phyloP scores from a whole-genome alignment of 1,139 yeast species.

The Geotrichum candidum region DNA sequence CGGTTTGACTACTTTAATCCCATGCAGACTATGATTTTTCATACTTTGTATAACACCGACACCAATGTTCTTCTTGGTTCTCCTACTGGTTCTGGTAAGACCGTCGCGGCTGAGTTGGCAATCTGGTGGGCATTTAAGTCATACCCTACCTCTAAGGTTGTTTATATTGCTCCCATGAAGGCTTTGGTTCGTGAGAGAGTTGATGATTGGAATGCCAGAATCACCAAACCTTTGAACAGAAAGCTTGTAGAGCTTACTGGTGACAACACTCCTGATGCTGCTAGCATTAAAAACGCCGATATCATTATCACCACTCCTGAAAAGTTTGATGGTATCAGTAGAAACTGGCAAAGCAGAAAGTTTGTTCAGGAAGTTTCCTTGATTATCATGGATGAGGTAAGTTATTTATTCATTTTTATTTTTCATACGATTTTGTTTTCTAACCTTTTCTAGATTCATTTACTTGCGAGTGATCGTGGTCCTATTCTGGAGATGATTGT shows the following conservation, averaged over 20 bases:
- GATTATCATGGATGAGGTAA: constrained; percentile 84
- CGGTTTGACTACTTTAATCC: constrained; percentile 89
- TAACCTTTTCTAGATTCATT: constrained; percentile 49
- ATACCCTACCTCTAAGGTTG: constrained; percentile 76
- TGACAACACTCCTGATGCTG: constrained; percentile 87
- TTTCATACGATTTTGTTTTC: background rate
- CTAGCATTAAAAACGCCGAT: constrained; percentile 81
- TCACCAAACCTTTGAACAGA: constrained; percentile 44
- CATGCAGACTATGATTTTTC: constrained; percentile 97
- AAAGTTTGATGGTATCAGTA: constrained; percentile 96
- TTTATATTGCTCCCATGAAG: constrained; percentile 98
- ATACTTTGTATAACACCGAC: constrained; percentile 72
- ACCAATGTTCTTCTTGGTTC: constrained; percentile 89
- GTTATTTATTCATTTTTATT: background rate
- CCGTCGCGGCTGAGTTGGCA: constrained; percentile 93
- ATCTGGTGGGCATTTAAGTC: constrained; percentile 91
- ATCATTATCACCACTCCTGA: constrained; percentile 96
- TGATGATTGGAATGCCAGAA: constrained; percentile 81
- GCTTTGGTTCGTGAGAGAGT: constrained; percentile 96
- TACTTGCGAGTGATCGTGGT: constrained; percentile 95
- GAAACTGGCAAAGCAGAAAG: constrained; percentile 94
- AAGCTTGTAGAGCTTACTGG: constrained; percentile 91
- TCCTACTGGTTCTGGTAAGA: constrained; percentile 98
- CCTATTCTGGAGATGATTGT: constrained; percentile 98
- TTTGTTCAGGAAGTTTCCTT: constrained; percentile 88